phyloP scores from a whole-genome alignment of 495 filamentous ascomycete species.

The Aspergillus affinis region DNA sequence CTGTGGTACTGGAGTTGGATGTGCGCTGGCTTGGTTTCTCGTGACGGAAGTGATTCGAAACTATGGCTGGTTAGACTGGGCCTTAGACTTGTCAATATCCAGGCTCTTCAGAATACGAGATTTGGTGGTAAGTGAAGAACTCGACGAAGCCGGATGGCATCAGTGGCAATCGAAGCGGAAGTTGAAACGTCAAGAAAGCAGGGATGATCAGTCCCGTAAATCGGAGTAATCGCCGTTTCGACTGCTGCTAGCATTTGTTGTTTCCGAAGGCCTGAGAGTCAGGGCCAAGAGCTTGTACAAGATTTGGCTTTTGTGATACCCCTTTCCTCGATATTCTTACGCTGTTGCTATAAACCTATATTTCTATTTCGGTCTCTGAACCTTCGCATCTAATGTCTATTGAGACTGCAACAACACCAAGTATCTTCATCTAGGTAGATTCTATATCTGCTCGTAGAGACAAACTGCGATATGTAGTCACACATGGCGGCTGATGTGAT shows the following conservation, averaged over 20 bases:
- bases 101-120: conserved; percentile 72
- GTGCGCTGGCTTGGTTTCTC: conserved; percentile 76
- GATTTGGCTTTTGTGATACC: conserved; percentile 9
- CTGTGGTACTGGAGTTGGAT: conserved; percentile 64
- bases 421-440: no score
- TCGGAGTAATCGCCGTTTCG: conserved; percentile 26
- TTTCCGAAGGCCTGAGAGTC: neutral
- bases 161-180: conserved; percentile 69
- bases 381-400: no score
- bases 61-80: conserved; percentile 67
- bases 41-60: conserved; percentile 63
- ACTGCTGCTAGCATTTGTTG: neutral
- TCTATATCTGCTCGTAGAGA: no score
- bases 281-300: conserved; percentile 8
- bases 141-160: conserved; percentile 90
- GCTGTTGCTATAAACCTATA: neutral
- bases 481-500: no score
- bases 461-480: no score
- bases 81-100: conserved; percentile 63
- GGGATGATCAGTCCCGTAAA: conserved; percentile 26
- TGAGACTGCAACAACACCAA: no score
- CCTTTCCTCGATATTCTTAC: neutral
- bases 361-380: neutral
- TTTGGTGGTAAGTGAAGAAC: conserved; percentile 84
- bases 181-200: conserved; percentile 31